A percentile compares a stretch with the other conserved stretches of the same genome.
Evolutionary conservation across 2,329 filamentous ascomycete species (phyloP).

Genomic region (Scedosporium boydii): DNA sequence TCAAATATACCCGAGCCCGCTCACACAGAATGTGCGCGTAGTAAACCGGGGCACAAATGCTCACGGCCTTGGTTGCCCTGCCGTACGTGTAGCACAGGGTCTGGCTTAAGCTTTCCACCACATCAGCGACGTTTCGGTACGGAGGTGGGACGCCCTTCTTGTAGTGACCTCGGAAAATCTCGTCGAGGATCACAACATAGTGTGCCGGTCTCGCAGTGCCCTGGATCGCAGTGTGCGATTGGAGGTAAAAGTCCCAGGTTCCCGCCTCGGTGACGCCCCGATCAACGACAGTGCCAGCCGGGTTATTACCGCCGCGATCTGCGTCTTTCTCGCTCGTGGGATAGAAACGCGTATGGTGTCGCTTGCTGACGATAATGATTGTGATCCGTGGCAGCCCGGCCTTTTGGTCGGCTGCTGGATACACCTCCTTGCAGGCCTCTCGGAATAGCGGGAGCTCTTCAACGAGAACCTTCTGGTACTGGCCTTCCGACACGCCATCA

Average conservation of each 20-base stretch:
- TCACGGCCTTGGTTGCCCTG: slow-evolving; percentile 77
- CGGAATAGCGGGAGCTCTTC: slow-evolving; percentile 59
- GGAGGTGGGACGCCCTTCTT: slow-evolving; percentile 20
- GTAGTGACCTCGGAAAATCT: slow-evolving; percentile 45
- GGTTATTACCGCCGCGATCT: slow-evolving; percentile 51
- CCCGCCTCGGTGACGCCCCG: slow-evolving; percentile 67
- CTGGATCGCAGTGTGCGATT: slow-evolving; percentile 70
- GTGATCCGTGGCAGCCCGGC: slow-evolving; percentile 48
- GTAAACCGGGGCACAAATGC: slow-evolving; percentile 79
- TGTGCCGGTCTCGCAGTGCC: slow-evolving; percentile 74
- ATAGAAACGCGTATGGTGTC: slow-evolving; percentile 83
- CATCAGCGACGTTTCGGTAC: slow-evolving; percentile 45
- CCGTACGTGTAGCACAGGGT: slow-evolving; percentile 76
- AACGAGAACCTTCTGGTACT: slow-evolving; percentile 61
- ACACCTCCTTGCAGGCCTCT: slow-evolving; percentile 42
- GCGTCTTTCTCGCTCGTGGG: slow-evolving; percentile 46
- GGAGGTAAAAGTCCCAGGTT: slow-evolving; percentile 78
- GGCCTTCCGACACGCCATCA: slow-evolving; percentile 82
- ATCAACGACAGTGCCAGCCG: slow-evolving; percentile 75
- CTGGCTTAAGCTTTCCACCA: slow-evolving; percentile 64
- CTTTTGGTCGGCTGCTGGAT: slow-evolving; percentile 17
- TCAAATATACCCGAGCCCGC: slow-evolving; percentile 61
- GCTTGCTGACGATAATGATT: slow-evolving; percentile 75
- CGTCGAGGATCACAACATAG: slow-evolving; percentile 66
- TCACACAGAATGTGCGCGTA: slow-evolving; percentile 83